phyloP scores from a whole-genome alignment of 1,284 basidiomycete species.

The Rhodotorula glutinis region DNA sequence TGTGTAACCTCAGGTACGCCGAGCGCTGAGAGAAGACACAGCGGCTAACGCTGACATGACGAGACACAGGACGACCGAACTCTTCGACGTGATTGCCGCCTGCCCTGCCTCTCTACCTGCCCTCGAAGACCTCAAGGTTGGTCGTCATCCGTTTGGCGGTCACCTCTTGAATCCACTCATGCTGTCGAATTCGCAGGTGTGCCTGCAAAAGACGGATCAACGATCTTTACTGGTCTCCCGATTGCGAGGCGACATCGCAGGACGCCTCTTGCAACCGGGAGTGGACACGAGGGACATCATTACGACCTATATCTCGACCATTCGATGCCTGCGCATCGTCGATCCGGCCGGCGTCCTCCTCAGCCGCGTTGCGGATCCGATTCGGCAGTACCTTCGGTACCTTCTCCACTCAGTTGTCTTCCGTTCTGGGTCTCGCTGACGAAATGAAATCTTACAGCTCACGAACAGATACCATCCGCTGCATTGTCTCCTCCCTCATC shows the following conservation, averaged over 20 bases:
- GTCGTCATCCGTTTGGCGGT: conserved; percentile 33
- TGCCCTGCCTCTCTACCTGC: conserved; percentile 84
- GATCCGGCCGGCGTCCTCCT: conserved; percentile 90
- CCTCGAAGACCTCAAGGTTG: conserved; percentile 78
- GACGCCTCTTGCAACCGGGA: conserved; percentile 86
- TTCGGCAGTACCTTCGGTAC: conserved; percentile 77
- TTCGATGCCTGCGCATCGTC: conserved; percentile 82
- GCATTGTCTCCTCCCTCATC: conserved; percentile 85
- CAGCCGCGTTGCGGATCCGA: conserved; percentile 85
- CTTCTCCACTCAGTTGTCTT: conserved; percentile 8
- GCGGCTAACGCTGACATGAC: too few relatives aligned
- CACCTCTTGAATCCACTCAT: too few relatives aligned
- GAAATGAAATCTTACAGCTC: conserved; percentile 54
- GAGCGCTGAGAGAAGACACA: too few relatives aligned
- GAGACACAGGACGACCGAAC: conserved; percentile 69
- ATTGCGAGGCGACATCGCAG: conserved; percentile 17
- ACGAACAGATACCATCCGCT: conserved; percentile 83
- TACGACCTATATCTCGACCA: conserved; percentile 88
- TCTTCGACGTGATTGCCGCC: conserved; percentile 94
- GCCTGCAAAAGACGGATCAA: conserved; percentile 72
- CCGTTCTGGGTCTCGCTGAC: too few relatives aligned
- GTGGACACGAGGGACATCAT: conserved; percentile 92
- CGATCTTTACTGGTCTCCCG: conserved; percentile 61
- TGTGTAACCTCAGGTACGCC: conserved; percentile 85
- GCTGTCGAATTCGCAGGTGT: too few relatives aligned